Evolutionary conservation across 192 early-diverging fungal species (phyloP).

Genomic region (Podila epicladia): DNA sequence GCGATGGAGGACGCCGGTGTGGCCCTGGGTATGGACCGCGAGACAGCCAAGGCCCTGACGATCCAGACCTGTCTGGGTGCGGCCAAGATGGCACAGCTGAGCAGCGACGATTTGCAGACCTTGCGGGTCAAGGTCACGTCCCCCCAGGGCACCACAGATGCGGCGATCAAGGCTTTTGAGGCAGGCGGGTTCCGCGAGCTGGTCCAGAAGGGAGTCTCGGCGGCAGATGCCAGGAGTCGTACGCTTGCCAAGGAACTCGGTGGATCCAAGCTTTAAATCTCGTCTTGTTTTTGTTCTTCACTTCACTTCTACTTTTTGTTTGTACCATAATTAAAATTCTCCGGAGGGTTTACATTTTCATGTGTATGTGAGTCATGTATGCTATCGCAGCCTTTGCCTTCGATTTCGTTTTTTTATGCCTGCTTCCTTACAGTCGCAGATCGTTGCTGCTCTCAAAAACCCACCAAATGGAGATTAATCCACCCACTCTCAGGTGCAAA

Average conservation of each 20-base stretch:
- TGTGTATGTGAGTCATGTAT: slow-evolving; percentile 12
- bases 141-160: slow-evolving; percentile 95
- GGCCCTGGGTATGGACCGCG: slow-evolving; percentile 76
- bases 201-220: slow-evolving; percentile 68
- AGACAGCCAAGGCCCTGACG: slow-evolving; percentile 82
- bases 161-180: slow-evolving; percentile 86
- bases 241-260: slow-evolving; percentile 76
- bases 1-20: slow-evolving; percentile 87
- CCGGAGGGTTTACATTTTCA: neutral
- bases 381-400: neutral
- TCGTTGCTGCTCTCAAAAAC: neutral
- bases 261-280: slow-evolving; percentile 15
- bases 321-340: slow-evolving; percentile 12
- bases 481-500: no score
- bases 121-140: slow-evolving; percentile 90
- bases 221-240: slow-evolving; percentile 74
- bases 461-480: neutral
- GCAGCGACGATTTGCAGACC: slow-evolving; percentile 75
- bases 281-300: neutral
- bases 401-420: neutral
- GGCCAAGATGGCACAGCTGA: slow-evolving; percentile 83
- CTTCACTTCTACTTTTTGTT: neutral
- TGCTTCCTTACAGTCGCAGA: neutral
- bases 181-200: slow-evolving; percentile 63
- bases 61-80: slow-evolving; percentile 94